Base-by-base conservation (phyloP, 176 grass and related monocot species). In the Paspalum vaginatum region DNA sequence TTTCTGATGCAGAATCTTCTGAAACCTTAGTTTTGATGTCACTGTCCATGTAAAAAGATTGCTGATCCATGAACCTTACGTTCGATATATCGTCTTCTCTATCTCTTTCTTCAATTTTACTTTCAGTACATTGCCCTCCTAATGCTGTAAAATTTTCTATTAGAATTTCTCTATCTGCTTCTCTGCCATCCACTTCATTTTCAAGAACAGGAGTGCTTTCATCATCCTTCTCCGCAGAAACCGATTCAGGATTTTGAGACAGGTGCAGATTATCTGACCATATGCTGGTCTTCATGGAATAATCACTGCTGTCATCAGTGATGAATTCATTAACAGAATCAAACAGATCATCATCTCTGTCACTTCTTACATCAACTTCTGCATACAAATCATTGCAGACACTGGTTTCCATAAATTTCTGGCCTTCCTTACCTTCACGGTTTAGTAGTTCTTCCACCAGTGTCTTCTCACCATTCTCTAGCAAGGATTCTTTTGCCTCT, bases 311-410 rank as follows among this genome's bases (percentile, higher is more conserved):
- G 58, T 44, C 66, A 71, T 79, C 80, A 16, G 10, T 62, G 5
- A 89, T 69, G 73, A 83, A 41, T 80, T 77, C 80, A 48, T 74
- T 70, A 77, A 54, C 75, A 84, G 76, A 79, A 89, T 79, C 60
- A 72, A 74, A 80, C 41, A 56, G 21, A 42, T 68, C 46, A 67
- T 20, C 16, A 39, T 68, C 66, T 58, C 13, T 18, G 55, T 72
- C 51, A 82, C 70, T 71, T 52, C 10, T 85, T 70, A 75, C 78
- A 82, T 72, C 46, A 83, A 74, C 62, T 58, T 86, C 83, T 60
- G 26, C 72, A 88, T 38, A 79, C 48, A 72, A 63, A 69, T 85
- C 64, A 21, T 70, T 56, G 11, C 16, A 6, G 27, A 65, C 32
- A 40, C 24, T 27, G 18, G 25, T 70, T 80, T 83, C 49, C 24